Percentiles rank a stretch among this genome's conserved stretches.
Evolutionary conservation across 768 basidiomycete genomes (phyloP).

Genomic region (Trametes sanguinea): DNA sequence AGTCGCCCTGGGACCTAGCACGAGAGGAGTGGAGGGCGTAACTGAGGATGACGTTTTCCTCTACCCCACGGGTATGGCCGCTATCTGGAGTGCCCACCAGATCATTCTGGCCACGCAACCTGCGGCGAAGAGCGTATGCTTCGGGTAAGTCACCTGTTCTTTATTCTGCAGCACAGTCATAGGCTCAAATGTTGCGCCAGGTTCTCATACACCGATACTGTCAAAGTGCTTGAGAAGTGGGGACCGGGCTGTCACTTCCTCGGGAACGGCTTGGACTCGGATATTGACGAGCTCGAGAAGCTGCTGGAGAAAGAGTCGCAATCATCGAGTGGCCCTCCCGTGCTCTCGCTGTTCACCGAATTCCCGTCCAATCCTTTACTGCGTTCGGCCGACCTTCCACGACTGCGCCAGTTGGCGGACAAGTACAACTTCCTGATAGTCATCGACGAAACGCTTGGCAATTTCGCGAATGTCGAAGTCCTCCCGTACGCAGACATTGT

Average conservation of each 20-base stretch:
- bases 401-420: conserved; percentile 79
- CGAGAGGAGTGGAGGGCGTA: conserved; percentile 66
- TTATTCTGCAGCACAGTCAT: not conserved
- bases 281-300: conserved; percentile 70
- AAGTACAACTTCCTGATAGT: conserved; percentile 86
- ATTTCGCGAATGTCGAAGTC: conserved; percentile 91
- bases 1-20: conserved; percentile 58
- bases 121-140: conserved; percentile 84
- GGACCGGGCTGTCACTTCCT: conserved; percentile 92
- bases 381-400: conserved; percentile 75
- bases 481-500: conserved; percentile 86
- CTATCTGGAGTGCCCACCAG: conserved; percentile 91
- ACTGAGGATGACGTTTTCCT: conserved; percentile 89
- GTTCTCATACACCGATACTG: conserved; percentile 93
- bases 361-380: conserved; percentile 96
- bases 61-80: conserved; percentile 87
- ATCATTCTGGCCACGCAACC: conserved; percentile 56
- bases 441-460: conserved; percentile 94
- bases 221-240: conserved; percentile 95
- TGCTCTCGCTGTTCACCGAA: conserved; percentile 86
- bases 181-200: conserved; percentile 40
- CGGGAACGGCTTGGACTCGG: conserved; percentile 74
- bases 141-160: conserved; percentile 64
- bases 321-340: conserved; percentile 53
- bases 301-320: conserved; percentile 52